A percentile compares a stretch with the other conserved stretches of the same genome.
These are phyloP conservation scores for Colletotrichum chrysophilum DNA, from an alignment of 2,329 filamentous ascomycete genomes.

Conservation along the genomic window DNA sequence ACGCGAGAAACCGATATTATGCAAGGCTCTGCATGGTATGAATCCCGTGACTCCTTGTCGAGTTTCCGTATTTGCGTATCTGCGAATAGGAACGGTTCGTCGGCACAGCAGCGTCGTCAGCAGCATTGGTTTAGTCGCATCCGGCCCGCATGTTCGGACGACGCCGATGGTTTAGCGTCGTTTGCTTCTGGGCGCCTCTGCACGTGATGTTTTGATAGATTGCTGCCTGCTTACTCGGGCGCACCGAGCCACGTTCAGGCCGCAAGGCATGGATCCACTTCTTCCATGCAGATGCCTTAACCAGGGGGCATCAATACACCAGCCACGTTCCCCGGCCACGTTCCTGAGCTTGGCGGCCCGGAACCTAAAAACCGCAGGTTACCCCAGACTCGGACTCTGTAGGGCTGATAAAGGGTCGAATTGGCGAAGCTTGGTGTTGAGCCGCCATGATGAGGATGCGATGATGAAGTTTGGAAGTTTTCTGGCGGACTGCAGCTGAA, in stretches of 20 bases:
- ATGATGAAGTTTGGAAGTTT: neutral
- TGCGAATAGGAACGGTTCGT: constrained; percentile 11
- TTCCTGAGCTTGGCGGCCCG: constrained; percentile 12
- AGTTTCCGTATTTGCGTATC: neutral
- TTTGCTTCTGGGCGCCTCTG: constrained; percentile 2
- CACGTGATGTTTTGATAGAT: constrained; percentile 8
- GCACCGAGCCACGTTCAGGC: neutral
- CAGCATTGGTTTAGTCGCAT: neutral
- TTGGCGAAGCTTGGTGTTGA: constrained; percentile 16
- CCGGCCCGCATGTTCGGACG: constrained; percentile 20
- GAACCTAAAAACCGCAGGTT: constrained; percentile 12
- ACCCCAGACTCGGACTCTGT: constrained; percentile 22
- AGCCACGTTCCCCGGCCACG: constrained; percentile 17
- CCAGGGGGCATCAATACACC: neutral
- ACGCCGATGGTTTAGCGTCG: constrained; percentile 23
- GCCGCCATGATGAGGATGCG: neutral
- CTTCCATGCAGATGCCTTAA: neutral
- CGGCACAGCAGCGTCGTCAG: constrained; percentile 23
- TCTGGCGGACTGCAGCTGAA: neutral
- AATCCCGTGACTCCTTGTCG: neutral
- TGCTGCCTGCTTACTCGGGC: constrained; percentile 6
- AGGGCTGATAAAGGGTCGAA: constrained; percentile 22
- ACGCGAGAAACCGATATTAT: neutral
- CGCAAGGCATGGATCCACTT: neutral
- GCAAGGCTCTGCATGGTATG: neutral